Conservation (phyloP, 2,329 filamentous ascomycete species). For the Hymenoscyphus occultus region DNA sequence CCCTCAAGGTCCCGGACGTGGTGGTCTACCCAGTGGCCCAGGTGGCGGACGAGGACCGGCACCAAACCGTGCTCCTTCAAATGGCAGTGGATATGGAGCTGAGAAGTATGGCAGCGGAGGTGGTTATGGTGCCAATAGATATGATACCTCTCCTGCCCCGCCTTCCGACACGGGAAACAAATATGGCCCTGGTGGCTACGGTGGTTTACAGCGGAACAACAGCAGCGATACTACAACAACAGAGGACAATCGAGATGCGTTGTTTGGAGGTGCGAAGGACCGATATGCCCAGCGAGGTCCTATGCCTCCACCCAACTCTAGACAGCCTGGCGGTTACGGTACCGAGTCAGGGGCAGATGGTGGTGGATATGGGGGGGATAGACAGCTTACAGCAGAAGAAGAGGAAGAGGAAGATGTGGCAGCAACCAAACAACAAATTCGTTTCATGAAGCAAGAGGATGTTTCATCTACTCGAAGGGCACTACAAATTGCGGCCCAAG, state of each 20-base stretch:
- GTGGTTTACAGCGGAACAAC: constrained; percentile 51
- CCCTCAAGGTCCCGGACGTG: constrained; percentile 13
- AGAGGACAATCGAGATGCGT: constrained; percentile 58
- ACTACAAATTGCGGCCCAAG: constrained; percentile 63
- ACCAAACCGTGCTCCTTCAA: constrained; percentile 31
- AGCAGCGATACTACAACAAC: constrained; percentile 40
- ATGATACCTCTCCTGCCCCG: constrained; percentile 41
- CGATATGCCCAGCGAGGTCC: constrained; percentile 31
- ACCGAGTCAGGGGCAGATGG: constrained; percentile 36
- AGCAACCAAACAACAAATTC: constrained; percentile 70
- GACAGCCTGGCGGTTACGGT: constrained; percentile 30
- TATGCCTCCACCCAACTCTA: constrained; percentile 26
- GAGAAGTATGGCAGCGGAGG: constrained; percentile 51
- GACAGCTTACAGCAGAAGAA: constrained; percentile 76
- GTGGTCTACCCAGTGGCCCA: constrained; percentile 29
- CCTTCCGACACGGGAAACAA: constrained; percentile 38
- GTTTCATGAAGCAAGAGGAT: constrained; percentile 73
- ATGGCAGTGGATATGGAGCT: constrained; percentile 49
- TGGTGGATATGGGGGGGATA: constrained; percentile 62
- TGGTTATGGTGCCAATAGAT: constrained; percentile 54
- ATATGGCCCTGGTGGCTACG: constrained; percentile 56
- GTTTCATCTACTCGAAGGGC: constrained; percentile 70
- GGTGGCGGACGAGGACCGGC: constrained; percentile 39
- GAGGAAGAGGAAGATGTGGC: constrained; percentile 71
- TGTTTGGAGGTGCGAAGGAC: constrained; percentile 50